phyloP scores from a whole-genome alignment of 2,329 filamentous ascomycete genomes.

The Fusarium lateritium region DNA sequence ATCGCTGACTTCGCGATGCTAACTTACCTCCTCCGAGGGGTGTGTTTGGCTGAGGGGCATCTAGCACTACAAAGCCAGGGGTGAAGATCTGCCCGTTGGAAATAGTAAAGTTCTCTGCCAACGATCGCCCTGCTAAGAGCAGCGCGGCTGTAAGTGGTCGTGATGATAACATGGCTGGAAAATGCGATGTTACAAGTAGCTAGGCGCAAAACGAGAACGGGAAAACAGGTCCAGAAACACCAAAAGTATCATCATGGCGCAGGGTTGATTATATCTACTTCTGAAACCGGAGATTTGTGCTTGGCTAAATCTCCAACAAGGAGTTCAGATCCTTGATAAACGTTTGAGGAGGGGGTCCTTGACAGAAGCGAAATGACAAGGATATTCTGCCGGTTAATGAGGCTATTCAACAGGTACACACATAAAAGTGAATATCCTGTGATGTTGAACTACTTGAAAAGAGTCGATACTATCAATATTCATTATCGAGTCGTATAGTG shows the following conservation, averaged over 20 bases:
- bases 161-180: slow-evolving; percentile 24
- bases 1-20: background rate
- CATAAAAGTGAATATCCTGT: background rate
- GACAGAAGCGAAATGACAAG: slow-evolving; percentile 42
- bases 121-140: slow-evolving; percentile 45
- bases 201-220: background rate
- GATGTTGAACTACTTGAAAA: background rate
- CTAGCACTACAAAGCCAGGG: slow-evolving; percentile 76
- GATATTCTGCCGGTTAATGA: slow-evolving; percentile 31
- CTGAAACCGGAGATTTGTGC: slow-evolving; percentile 37
- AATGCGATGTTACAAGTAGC: background rate
- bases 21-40: slow-evolving; percentile 73
- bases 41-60: slow-evolving; percentile 76
- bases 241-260: slow-evolving; percentile 11
- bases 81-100: slow-evolving; percentile 78
- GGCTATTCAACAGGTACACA: background rate
- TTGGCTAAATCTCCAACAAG: slow-evolving; percentile 17
- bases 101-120: slow-evolving; percentile 67
- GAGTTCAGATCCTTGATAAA: slow-evolving; percentile 22
- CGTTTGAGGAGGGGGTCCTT: slow-evolving; percentile 30
- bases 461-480: background rate
- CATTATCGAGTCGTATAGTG: background rate
- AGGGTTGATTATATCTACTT: slow-evolving; percentile 21
- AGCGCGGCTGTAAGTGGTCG: slow-evolving; percentile 23
- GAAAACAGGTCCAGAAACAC: slow-evolving; percentile 1